phyloP scores from a whole-genome alignment of 495 filamentous ascomycete genomes.

The Aspergillus carlsbadensis region DNA sequence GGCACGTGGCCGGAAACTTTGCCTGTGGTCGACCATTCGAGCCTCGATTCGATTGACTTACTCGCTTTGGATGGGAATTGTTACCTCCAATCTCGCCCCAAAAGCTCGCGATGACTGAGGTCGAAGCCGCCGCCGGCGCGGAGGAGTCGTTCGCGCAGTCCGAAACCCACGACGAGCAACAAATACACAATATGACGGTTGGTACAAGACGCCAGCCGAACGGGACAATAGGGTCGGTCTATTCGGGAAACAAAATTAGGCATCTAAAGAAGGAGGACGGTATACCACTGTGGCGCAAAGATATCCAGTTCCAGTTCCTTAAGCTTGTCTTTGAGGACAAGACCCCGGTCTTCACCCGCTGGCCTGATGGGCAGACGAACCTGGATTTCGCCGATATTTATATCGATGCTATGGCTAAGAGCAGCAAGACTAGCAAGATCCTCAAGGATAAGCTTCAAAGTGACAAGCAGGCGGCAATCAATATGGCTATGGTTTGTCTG shows the following conservation, averaged over 20 bases:
- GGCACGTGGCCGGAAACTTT: constrained; percentile 6
- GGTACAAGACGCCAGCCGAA: constrained; percentile 66
- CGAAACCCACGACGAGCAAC: constrained; percentile 42
- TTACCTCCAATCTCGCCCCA: neutral
- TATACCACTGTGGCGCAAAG: constrained; percentile 92
- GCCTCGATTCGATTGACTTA: neutral
- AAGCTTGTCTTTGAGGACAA: constrained; percentile 87
- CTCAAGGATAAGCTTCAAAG: constrained; percentile 93
- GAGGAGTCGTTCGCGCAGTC: constrained; percentile 49
- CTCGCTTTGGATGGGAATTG: neutral
- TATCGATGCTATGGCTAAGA: constrained; percentile 96
- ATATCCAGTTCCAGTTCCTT: constrained; percentile 97
- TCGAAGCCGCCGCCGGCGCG: constrained; percentile 36
- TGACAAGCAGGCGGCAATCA: constrained; percentile 86
- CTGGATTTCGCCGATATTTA: constrained; percentile 95
- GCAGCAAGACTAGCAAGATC: constrained; percentile 98
- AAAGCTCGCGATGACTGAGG: constrained; percentile 36
- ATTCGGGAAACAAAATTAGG: constrained; percentile 88
- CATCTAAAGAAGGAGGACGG: constrained; percentile 98
- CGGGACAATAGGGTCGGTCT: constrained; percentile 65
- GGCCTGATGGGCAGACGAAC: constrained; percentile 63
- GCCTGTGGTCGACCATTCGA: neutral
- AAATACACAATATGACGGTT: constrained; percentile 51
- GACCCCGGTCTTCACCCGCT: constrained; percentile 82
- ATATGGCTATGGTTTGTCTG: constrained; percentile 99